A percentile compares a stretch with the other conserved stretches of the same genome.
These are phyloP conservation scores for Stephanodiscus triporus DNA, from an alignment of 108 stramenopile genomes.

Conservation along the genomic window DNA sequence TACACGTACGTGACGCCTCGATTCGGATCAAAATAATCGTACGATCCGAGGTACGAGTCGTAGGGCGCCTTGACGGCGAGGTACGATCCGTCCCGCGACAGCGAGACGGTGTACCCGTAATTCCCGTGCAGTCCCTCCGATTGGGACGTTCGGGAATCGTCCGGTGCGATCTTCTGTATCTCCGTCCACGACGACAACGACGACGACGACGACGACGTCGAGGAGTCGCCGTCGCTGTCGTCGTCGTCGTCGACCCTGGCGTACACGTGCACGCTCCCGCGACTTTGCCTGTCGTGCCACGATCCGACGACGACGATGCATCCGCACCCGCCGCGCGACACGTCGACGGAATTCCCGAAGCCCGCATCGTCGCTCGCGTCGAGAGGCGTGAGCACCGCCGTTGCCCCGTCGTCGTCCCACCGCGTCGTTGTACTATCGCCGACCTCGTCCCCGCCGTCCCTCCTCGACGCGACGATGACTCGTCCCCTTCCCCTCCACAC, in stretches of 20 bases:
- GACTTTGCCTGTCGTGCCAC: conserved; percentile 5
- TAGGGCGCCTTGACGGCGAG: conserved; percentile 10
- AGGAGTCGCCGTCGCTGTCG: no score
- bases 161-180: background rate
- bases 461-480: background rate
- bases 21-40: background rate
- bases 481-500: conserved; percentile 1
- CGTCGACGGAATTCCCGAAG: conserved; percentile 12
- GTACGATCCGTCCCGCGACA: background rate
- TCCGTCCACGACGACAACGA: conserved; percentile 1
- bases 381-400: background rate
- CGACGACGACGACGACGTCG: no score
- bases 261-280: conserved; percentile 4
- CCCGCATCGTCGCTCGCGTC: background rate
- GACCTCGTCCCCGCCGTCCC: background rate
- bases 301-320: conserved; percentile 1
- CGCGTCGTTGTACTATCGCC: background rate
- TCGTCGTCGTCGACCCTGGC: background rate
- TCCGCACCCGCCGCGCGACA: background rate
- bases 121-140: background rate
- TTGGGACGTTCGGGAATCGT: background rate
- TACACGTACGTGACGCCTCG: conserved; percentile 3
- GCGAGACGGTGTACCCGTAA: conserved; percentile 4
- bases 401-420: no score
- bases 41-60: background rate